phyloP scores from a whole-genome alignment of 1,284 basidiomycete species.

The Papiliotrema fonsecae region DNA sequence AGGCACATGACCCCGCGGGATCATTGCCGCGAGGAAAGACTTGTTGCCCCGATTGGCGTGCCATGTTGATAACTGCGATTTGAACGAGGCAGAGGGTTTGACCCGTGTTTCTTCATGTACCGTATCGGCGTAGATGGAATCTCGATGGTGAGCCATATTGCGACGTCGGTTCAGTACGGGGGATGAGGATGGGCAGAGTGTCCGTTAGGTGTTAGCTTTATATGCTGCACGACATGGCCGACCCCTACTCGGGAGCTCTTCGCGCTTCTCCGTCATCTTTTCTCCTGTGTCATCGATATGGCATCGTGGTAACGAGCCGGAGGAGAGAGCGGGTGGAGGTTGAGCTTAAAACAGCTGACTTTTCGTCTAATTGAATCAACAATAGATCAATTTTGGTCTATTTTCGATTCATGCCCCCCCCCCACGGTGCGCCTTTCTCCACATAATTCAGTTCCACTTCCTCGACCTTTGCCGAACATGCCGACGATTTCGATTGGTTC shows the following conservation, averaged over 20 bases:
- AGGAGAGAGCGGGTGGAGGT: not conserved
- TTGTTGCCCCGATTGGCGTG: constrained; percentile 33
- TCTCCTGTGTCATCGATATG: not conserved
- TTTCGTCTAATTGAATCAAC: not conserved
- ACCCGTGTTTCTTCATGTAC: not conserved
- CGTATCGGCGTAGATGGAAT: constrained; percentile 3
- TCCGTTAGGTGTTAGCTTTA: not conserved
- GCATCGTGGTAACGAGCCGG: not conserved
- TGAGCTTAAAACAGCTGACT: not conserved
- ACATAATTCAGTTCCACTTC: no score
- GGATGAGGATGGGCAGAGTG: not conserved
- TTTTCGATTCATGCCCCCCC: no score
- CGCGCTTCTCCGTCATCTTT: not conserved
- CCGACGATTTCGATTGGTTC: no score
- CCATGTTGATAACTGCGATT: constrained; percentile 36
- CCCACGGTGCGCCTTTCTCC: no score
- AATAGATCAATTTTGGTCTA: no score
- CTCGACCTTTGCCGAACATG: no score
- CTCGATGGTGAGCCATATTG: not conserved
- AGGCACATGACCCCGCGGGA: constrained; percentile 20
- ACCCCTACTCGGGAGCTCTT: not conserved
- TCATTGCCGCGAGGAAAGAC: constrained; percentile 23
- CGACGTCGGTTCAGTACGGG: not conserved
- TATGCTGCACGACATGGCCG: not conserved
- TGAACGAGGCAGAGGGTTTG: constrained; percentile 12